Evolutionary conservation across 306 rosid species (phyloP).

Genomic region (Cyclanthera cordifolia): DNA sequence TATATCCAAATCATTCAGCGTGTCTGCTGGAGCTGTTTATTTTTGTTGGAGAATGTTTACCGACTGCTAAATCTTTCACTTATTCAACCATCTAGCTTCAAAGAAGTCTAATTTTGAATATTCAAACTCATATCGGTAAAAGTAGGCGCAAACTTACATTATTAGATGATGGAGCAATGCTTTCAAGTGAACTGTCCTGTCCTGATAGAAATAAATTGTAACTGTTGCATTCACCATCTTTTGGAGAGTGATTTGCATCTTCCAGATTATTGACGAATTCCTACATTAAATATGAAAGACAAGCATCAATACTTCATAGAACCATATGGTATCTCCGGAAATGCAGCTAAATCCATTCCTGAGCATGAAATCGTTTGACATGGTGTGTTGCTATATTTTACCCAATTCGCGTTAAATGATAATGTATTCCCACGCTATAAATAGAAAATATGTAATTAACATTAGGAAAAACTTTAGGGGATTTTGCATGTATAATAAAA

Average conservation of each 20-base stretch:
- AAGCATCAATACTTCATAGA: conserved; percentile 18
- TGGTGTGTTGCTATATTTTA: not conserved
- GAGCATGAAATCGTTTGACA: not conserved
- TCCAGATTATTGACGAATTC: conserved; percentile 17
- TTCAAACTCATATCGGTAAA: not conserved
- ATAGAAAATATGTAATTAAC: not conserved
- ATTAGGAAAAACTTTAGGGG: no score
- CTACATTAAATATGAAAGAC: conserved; percentile 28
- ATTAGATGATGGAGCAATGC: conserved; percentile 41
- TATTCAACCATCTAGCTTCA: not conserved
- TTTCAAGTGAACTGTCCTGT: conserved; percentile 37
- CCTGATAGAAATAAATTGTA: conserved; percentile 60
- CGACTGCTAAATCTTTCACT: not conserved
- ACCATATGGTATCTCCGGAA: conserved; percentile 7
- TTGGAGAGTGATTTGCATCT: conserved; percentile 26
- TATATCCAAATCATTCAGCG: not conserved
- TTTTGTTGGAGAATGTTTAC: not conserved
- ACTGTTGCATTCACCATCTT: conserved; percentile 35
- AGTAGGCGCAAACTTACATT: conserved; percentile 36
- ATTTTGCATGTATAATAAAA: no score
- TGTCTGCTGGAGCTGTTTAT: not conserved
- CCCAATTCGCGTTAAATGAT: not conserved
- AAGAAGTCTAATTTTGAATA: conserved; percentile 1
- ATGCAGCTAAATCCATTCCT: not conserved
- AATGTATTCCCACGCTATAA: not conserved